Base-by-base conservation (phyloP, 2,329 filamentous ascomycete species). In the Bertia moriformis region DNA sequence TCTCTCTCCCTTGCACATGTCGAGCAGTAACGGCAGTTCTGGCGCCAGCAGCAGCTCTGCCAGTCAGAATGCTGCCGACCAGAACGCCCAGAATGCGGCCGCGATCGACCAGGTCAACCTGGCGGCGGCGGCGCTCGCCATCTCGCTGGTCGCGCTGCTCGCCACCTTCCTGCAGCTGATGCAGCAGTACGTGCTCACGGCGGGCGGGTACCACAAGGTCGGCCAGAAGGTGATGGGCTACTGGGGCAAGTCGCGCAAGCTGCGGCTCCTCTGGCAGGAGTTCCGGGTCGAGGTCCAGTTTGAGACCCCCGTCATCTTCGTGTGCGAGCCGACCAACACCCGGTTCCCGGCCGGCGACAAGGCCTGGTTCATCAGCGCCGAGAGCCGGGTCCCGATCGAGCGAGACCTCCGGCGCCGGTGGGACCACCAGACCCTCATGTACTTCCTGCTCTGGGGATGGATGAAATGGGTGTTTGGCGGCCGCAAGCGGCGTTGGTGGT, bases 181-280 rank as follows among this genome's bases (percentile, higher is more conserved):
- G 19, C 66, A 69, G 43, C 66, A 70, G 42, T 69, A 69, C 50
- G 60, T 60, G 17, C 58, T 65, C 0, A 68, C 66, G 7, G 65
- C 66, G 0, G 57, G 59, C n/a, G 66, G 66, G 20, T 69, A 66
- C 44, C 54, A 62, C 4, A 62, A 62, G 39, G 69, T 65, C 46
- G 62, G 60, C 43, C 53, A 62, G 39, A 60, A 61, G 37, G 63
- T 67, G 39, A 67, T 68, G 52, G 65, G 66, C 1, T 50, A 53
- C 14, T 70, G 66, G 66, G 56, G 60, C 15, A 43, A 46, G 1
- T 58, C 51, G 14, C 66, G 61, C 42, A 53, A 51, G 2, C 56
- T 66, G 7, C 50, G 46, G 1, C 64, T 69, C 41, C 56, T 52
- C 2, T 54, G 51, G 39, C 52, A 55, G 19, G 65, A 69, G 49